Evolutionary conservation across 805 yeast genomes (phyloP).

Genomic region (Tanozyma kutaoensis): DNA sequence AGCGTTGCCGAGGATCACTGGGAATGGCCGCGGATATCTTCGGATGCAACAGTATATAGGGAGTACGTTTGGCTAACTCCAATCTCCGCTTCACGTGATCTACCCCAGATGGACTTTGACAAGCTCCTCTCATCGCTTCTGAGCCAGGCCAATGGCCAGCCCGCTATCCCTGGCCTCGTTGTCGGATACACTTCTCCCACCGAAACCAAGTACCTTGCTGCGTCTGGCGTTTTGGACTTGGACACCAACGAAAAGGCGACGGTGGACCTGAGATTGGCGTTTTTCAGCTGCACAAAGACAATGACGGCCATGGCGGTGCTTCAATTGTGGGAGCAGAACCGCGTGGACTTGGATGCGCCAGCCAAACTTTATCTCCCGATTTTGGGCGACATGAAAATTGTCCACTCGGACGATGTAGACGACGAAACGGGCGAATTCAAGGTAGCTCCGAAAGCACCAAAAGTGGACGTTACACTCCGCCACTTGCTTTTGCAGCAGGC

Average conservation of each 20-base stretch:
- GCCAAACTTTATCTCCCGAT: constrained; percentile 19
- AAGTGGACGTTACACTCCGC: constrained; percentile 16
- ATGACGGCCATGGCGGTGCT: constrained; percentile 21
- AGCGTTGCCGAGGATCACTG: no score
- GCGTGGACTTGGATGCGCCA: constrained; percentile 19
- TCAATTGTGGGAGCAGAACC: constrained; percentile 17
- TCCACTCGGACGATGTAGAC: constrained; percentile 7
- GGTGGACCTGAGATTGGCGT: constrained; percentile 3
- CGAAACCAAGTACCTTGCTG: constrained; percentile 2
- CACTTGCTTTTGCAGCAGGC: constrained; percentile 23
- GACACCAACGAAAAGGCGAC: constrained; percentile 3
- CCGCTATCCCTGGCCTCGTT: constrained; percentile 4
- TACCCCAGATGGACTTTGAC: no score
- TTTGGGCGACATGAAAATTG: constrained; percentile 12
- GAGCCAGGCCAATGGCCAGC: no score
- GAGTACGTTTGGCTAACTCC: no score
- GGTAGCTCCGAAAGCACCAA: constrained; percentile 6
- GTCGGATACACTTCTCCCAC: constrained; percentile 6
- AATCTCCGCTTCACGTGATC: no score
- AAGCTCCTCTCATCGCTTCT: no score
- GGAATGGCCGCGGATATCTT: no score
- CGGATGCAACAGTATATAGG: no score
- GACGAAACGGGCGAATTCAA: constrained; percentile 8
- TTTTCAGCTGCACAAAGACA: constrained; percentile 13
- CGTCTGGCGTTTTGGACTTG: constrained; percentile 4